A percentile compares a stretch with the other conserved stretches of the same genome.
phyloP scores from a whole-genome alignment of 768 basidiomycete genomes.

The Royoungia palumana region DNA sequence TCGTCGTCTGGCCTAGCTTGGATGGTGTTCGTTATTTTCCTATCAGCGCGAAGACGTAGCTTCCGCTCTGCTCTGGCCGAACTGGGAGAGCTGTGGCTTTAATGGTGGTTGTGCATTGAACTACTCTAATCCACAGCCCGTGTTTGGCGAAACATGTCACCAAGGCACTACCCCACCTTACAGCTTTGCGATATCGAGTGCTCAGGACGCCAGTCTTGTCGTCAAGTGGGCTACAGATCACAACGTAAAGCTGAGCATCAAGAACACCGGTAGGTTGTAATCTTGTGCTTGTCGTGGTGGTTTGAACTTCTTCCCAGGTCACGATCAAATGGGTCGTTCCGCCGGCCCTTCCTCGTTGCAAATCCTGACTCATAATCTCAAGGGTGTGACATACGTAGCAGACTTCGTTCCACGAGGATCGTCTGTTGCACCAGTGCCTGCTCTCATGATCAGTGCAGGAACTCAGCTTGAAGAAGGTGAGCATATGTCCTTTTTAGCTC shows the following conservation, averaged over 20 bases:
- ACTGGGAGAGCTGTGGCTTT: constrained; percentile 20
- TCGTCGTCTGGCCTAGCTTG: too few species aligned
- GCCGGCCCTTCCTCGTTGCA: constrained; percentile 16
- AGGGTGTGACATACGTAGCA: constrained; percentile 1
- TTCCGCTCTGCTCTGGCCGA: constrained; percentile 19
- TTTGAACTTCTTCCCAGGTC: background rate
- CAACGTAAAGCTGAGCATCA: constrained; percentile 15
- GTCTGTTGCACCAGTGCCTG: constrained; percentile 6
- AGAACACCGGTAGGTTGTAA: constrained; percentile 16
- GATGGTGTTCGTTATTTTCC: too few species aligned
- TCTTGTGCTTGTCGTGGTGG: background rate
- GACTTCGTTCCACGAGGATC: constrained; percentile 20
- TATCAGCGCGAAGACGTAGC: constrained; percentile 12
- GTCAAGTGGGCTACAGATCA: constrained; percentile 17
- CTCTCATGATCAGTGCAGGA: constrained; percentile 14
- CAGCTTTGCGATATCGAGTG: constrained; percentile 11
- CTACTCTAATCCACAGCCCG: constrained; percentile 15
- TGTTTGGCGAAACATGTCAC: constrained; percentile 5
- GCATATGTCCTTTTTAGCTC: background rate
- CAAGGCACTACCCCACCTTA: constrained; percentile 19
- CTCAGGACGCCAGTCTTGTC: constrained; percentile 16
- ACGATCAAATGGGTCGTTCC: constrained; percentile 18
- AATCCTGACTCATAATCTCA: constrained; percentile 15
- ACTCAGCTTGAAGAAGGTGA: constrained; percentile 11
- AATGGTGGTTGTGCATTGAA: constrained; percentile 15